Evolutionary conservation across 176 grass and related monocot species (phyloP).

Genomic region (Musa schizocarpa): DNA sequence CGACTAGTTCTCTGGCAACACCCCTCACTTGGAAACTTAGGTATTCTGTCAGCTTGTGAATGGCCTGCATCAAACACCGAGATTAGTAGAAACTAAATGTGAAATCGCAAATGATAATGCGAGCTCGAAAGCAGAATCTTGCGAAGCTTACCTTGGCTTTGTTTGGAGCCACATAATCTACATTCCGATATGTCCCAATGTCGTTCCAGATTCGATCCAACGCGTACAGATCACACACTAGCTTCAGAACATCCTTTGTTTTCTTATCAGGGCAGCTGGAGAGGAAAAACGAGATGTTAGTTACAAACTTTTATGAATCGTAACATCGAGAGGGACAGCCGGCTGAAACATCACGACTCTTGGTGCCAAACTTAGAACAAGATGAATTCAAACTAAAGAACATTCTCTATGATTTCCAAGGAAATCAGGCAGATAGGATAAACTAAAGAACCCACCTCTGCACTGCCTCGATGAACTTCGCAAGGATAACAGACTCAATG

Average conservation of each 20-base stretch:
- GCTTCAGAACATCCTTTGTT: constrained; percentile 52
- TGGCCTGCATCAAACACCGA: constrained; percentile 42
- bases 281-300: not conserved
- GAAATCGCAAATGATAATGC: constrained; percentile 7
- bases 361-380: no score
- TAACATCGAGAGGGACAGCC: no score
- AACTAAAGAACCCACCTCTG: constrained; percentile 40
- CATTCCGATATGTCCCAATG: constrained; percentile 86
- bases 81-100: not conserved
- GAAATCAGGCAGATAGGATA: no score
- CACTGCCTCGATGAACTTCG: constrained; percentile 79
- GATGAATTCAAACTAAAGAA: not conserved
- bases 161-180: constrained; percentile 88
- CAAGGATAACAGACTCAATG: constrained; percentile 84
- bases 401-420: no score
- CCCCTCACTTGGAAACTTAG: constrained; percentile 91
- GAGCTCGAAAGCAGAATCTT: constrained; percentile 12
- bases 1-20: constrained; percentile 58
- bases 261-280: constrained; percentile 86
- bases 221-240: constrained; percentile 91
- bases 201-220: constrained; percentile 95
- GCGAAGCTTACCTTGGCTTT: constrained; percentile 63
- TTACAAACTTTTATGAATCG: no score
- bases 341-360: no score
- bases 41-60: constrained; percentile 85